phyloP scores from a whole-genome alignment of 1,284 basidiomycete genomes.

The Puccinia novopanici region DNA sequence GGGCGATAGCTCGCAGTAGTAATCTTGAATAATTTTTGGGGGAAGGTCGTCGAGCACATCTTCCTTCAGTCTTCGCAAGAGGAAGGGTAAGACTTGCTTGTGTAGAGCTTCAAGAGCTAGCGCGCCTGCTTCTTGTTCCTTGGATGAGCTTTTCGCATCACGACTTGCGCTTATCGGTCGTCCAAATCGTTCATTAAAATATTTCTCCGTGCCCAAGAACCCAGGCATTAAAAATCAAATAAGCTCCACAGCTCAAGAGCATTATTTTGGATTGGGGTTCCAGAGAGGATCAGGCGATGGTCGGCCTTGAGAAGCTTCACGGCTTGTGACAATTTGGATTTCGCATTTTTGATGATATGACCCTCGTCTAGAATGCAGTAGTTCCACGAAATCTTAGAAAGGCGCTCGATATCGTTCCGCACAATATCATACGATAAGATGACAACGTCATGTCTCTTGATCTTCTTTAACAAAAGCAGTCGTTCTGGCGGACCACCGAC shows the following conservation, averaged over 20 bases:
- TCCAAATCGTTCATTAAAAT: conserved; percentile 92
- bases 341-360: conserved; percentile 97
- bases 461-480: conserved; percentile 68
- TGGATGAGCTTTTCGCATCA: conserved; percentile 82
- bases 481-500: conserved; percentile 87
- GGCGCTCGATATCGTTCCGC: conserved; percentile 82
- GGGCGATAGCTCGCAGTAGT: conserved; percentile 95
- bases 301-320: conserved; percentile 88
- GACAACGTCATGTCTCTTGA: conserved; percentile 78
- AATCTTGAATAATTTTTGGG: conserved; percentile 99
- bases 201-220: conserved; percentile 90
- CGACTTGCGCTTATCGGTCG: conserved; percentile 94
- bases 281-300: conserved; percentile 90
- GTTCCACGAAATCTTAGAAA: conserved; percentile 79
- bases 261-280: conserved; percentile 99
- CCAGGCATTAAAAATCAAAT: conserved; percentile 99
- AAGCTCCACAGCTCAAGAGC: conserved; percentile 97
- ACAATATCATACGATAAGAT: conserved; percentile 98
- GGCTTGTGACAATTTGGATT: conserved; percentile 95
- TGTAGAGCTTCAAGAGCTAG: conserved; percentile 92
- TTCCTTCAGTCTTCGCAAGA: conserved; percentile 93
- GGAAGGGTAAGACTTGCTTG: conserved; percentile 98
- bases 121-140: conserved; percentile 88
- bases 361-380: conserved; percentile 99
- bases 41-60: conserved; percentile 94